These are phyloP conservation scores for Globisporangium cylindrosporum DNA, from an alignment of 352 stramenopile genomes.

Conservation along the genomic window DNA sequence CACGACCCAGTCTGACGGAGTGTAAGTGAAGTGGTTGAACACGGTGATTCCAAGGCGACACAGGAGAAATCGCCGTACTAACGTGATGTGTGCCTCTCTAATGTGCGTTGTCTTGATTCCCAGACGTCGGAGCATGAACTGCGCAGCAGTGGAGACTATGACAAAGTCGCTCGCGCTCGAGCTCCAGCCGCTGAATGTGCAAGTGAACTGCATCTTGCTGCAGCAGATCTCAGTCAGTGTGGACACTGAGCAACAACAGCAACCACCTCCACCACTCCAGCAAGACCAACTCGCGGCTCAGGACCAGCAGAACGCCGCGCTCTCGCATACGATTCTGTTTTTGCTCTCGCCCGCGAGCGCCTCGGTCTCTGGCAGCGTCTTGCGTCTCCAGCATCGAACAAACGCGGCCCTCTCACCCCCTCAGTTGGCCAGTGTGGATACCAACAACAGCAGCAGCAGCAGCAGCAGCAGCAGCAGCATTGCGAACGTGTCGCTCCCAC, in stretches of 20 bases:
- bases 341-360: slow-evolving; percentile 49
- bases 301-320: slow-evolving; percentile 17
- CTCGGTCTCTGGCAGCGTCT: slow-evolving; percentile 51
- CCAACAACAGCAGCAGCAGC: background rate
- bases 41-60: too few species aligned
- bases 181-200: slow-evolving; percentile 36
- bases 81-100: background rate
- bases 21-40: slow-evolving; percentile 13
- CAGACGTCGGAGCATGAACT: slow-evolving; percentile 14
- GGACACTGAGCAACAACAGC: background rate
- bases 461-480: slow-evolving; percentile 15
- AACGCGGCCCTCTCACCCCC: background rate
- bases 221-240: slow-evolving; percentile 9
- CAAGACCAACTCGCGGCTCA: slow-evolving; percentile 5
- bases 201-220: slow-evolving; percentile 58
- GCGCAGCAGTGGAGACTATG: slow-evolving; percentile 30
- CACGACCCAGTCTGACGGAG: slow-evolving; percentile 15
- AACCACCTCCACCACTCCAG: background rate
- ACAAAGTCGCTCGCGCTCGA: slow-evolving; percentile 40
- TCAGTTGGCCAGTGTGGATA: background rate
- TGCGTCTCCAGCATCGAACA: slow-evolving; percentile 35
- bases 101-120: background rate
- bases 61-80: too few species aligned
- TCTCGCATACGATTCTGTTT: slow-evolving; percentile 63
- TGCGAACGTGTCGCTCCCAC: background rate